Percentiles rank a stretch among this genome's conserved stretches.
phyloP scores from a whole-genome alignment of 306 rosid genomes.

The Vigna radiata region DNA sequence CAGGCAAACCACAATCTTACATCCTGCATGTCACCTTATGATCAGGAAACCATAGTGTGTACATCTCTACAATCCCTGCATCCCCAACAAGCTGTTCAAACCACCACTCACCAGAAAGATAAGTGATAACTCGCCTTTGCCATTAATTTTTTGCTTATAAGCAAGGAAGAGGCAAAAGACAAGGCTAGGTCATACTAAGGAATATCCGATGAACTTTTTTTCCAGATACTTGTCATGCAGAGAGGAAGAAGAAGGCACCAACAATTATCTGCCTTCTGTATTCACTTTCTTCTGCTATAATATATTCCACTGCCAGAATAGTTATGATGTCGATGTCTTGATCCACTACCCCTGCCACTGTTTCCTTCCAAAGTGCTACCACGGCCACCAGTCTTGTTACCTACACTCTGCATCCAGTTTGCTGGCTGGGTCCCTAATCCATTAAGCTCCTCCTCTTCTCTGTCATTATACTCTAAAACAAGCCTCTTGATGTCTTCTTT shows the following conservation, averaged over 20 bases:
- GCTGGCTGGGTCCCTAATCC: slow-evolving; percentile 81
- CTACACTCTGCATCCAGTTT: slow-evolving; percentile 76
- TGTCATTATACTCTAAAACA: slow-evolving; percentile 92
- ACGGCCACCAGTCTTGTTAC: slow-evolving; percentile 63
- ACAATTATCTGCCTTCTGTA: slow-evolving; percentile 36
- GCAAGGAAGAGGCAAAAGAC: slow-evolving; percentile 9
- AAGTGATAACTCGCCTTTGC: slow-evolving; percentile 29
- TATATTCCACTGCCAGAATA: slow-evolving; percentile 68
- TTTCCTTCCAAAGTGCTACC: slow-evolving; percentile 71
- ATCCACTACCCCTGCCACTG: slow-evolving; percentile 70
- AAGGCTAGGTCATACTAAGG: slow-evolving; percentile 21
- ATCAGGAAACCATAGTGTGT: slow-evolving; percentile 41
- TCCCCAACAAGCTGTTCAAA: slow-evolving; percentile 39
- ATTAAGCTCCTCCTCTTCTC: slow-evolving; percentile 97
- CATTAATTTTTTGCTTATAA: neutral
- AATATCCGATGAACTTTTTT: slow-evolving; percentile 26
- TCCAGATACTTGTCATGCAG: slow-evolving; percentile 39
- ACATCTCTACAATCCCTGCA: slow-evolving; percentile 31
- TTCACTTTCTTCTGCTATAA: slow-evolving; percentile 76
- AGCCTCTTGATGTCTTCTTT: slow-evolving; percentile 97
- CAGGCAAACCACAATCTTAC: slow-evolving; percentile 34
- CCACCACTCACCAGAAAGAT: slow-evolving; percentile 27
- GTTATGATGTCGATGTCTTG: slow-evolving; percentile 77
- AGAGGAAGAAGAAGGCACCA: slow-evolving; percentile 24
- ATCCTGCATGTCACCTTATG: slow-evolving; percentile 28